These are phyloP conservation scores for Xylaria sp. DNA, from an alignment of 2,329 filamentous ascomycete genomes.

Conservation along the genomic window DNA sequence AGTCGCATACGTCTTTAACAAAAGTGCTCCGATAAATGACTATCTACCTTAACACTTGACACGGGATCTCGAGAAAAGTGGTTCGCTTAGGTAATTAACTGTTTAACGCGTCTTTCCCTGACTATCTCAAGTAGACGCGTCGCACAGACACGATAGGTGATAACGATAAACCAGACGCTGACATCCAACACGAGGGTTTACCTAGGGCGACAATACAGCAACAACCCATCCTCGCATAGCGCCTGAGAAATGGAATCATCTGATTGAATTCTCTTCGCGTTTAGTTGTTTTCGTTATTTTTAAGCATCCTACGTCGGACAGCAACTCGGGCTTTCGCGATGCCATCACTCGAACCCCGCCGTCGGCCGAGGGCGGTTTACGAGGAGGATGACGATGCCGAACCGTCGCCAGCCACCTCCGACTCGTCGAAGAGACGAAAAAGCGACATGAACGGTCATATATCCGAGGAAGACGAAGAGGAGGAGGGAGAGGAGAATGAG, in stretches of 20 bases:
- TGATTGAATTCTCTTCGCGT: neutral
- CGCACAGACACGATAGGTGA: neutral
- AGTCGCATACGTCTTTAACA: neutral
- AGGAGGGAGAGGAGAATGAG: neutral
- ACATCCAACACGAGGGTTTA: no score
- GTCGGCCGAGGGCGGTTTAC: slow-evolving; percentile 57
- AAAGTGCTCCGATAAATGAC: neutral
- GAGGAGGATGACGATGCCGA: slow-evolving; percentile 54
- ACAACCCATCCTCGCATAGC: neutral
- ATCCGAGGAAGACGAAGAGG: slow-evolving; percentile 31
- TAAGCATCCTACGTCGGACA: neutral
- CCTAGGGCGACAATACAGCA: no score
- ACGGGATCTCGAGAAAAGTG: neutral
- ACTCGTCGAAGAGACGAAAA: slow-evolving; percentile 45
- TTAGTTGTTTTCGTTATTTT: neutral
- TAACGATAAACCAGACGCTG: neutral
- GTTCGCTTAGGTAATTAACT: no score
- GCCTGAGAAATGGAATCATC: slow-evolving; percentile 4
- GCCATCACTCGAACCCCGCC: slow-evolving; percentile 51
- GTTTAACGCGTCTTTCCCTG: neutral
- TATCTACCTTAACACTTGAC: neutral
- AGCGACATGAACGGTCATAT: slow-evolving; percentile 17
- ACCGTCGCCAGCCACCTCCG: slow-evolving; percentile 43
- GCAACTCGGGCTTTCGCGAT: slow-evolving; percentile 35
- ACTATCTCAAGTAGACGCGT: neutral